Base-by-base conservation (phyloP, 2,329 filamentous ascomycete species). In the Calonectria naviculata region DNA sequence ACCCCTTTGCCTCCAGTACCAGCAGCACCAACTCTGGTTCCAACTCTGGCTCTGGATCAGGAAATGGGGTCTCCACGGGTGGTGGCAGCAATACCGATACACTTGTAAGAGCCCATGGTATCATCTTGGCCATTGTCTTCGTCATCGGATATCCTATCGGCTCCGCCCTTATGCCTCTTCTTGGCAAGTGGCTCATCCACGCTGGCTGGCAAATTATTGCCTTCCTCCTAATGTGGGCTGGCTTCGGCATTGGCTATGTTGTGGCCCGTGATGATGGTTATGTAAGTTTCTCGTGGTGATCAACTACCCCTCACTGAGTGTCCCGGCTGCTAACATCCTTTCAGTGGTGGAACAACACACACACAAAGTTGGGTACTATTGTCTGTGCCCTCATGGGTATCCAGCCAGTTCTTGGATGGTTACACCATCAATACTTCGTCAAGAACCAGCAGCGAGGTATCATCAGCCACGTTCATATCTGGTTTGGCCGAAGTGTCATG, bases 51-150 rank as follows among this genome's bases (percentile, higher is more conserved):
- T 71, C 70, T 12, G 58, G 42, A 7, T 54, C 67, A 7, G 67
- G 64, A 21, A 66, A 63, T 26, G 72, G 73, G 29, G 76, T 61
- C 19, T 71, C 70, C 38, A 49, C 73, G 17, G 67, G 73, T 34
- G 60, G 54, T 41, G 64, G 75, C 54, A 70, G 71, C n/a, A 73
- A 71, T 12, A 80, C 65, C 61, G 72, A 78, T 13, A 78, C 76
- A 5, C 76, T 84, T 10, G 58, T 85, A 19, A 78, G 85, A 7
- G 80, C 87, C 0, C 90, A 92, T 72, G 91, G 90, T 60, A 84
- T 91, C 74, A 82, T 93, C 76, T 91, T 93, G 90, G 86, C 87
- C 29, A 78, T 92, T 54, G 87, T 89, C 21, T 90, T 92, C 73
- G 85, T 89, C 4, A 76, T 89, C 15, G 81, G 91, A 26, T 92